phyloP scores from a whole-genome alignment of 164 flowering plant genomes.

The Nymphaea colorata region DNA sequence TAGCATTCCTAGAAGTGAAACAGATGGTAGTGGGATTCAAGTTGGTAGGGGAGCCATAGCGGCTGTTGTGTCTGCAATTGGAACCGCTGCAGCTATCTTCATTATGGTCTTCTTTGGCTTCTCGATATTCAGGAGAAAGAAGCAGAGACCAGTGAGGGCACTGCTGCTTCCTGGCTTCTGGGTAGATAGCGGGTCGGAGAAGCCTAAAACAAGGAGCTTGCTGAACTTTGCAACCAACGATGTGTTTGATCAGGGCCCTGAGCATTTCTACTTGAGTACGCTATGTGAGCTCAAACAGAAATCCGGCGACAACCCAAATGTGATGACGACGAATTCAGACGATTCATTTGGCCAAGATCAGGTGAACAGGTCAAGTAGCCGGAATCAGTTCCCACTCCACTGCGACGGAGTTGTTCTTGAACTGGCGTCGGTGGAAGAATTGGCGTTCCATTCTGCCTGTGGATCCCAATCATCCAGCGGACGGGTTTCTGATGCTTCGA shows the following conservation, averaged over 20 bases:
- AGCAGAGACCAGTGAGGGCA: not conserved
- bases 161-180: not conserved
- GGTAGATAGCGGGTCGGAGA: not conserved
- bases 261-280: constrained; percentile 39
- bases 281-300: constrained; percentile 15
- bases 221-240: constrained; percentile 35
- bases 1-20: constrained; percentile 5
- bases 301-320: constrained; percentile 11
- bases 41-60: constrained; percentile 27
- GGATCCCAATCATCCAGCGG: not conserved
- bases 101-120: not conserved
- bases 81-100: constrained; percentile 23
- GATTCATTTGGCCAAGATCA: not conserved
- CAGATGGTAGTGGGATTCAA: constrained; percentile 12
- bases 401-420: not conserved
- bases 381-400: not conserved
- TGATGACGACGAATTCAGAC: not conserved
- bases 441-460: not conserved
- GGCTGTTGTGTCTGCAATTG: constrained; percentile 31
- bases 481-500: not conserved
- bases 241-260: constrained; percentile 51
- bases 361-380: not conserved
- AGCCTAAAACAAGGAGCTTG: constrained; percentile 8
- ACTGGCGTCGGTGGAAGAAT: not conserved
- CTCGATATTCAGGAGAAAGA: not conserved